Evolutionary conservation across 345 rosid genomes (phyloP), one percentile per base, ranked within the genome.

Genomic region (Lumnitzera littorea): DNA sequence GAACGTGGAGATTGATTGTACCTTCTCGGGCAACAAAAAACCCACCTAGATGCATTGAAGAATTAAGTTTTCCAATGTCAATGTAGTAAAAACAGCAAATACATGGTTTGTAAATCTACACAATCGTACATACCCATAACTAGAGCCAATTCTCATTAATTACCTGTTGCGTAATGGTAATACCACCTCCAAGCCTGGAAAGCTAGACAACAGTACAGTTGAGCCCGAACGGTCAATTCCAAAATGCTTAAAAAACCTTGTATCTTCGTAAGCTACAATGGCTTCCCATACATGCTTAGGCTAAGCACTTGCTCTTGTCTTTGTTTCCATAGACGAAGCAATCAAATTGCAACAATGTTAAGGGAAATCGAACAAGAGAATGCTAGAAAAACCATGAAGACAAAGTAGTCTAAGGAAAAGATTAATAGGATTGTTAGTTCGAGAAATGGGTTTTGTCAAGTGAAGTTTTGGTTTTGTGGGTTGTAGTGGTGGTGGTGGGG

Each of bases 261-360:
- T 60, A 15, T 77, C 82, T 59, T 70, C 75, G 47, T 62, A 70
- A 12, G 73, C 73, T 27, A 70, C 73, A 27, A 77, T 60, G 48
- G 71, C 73, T 53, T 60, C 67, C 68, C 78, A 65, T 27, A 56
- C 51, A 71, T 65, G 69, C 48, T 57, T 11, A 25, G 71, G 71
- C 53, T 64, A 70, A 46, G 49, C 51, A 51, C 62, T 31, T 46
- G 63, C 56, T 58, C 58, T 58, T 51, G 58, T 23, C 50, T 73
- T 65, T 15, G 62, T 62, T 65, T 69, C 64, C 15, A 43, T 66
- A 15, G 71, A 65, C 46, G 58, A 61, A 15, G 62, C 62, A 0
- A 76, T 23, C 51, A 69, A 59, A 52, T 59, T 24, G 51, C 41
- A 70, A 75, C 75, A 61, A 60, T 68, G 68, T n/a, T 2, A 62